phyloP scores from a whole-genome alignment of 2,329 filamentous ascomycete genomes.

The Exserohilum rostratum region DNA sequence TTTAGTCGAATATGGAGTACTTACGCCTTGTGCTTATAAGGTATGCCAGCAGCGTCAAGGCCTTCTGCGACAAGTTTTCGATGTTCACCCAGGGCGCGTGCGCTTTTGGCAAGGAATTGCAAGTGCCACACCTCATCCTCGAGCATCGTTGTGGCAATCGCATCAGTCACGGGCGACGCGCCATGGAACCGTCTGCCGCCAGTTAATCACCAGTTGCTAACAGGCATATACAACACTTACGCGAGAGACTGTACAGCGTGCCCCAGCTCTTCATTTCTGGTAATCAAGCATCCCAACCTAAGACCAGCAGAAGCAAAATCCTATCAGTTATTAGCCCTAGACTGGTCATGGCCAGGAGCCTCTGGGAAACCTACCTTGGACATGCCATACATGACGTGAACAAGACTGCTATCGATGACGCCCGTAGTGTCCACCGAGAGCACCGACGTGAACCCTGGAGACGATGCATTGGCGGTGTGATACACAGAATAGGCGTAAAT shows the following conservation, averaged over 20 bases:
- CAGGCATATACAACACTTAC: not conserved
- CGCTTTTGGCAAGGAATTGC: slow-evolving; percentile 1
- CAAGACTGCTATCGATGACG: slow-evolving; percentile 56
- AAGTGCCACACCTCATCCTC: slow-evolving; percentile 24
- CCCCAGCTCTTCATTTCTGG: slow-evolving; percentile 22
- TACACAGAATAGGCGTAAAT: slow-evolving; percentile 63
- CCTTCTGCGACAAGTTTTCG: not conserved
- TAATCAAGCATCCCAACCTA: slow-evolving; percentile 26
- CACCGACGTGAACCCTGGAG: slow-evolving; percentile 32
- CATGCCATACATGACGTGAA: slow-evolving; percentile 60
- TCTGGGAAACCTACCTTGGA: slow-evolving; percentile 24
- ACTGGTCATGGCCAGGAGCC: not conserved
- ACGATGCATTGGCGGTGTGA: not conserved
- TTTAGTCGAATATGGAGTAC: not conserved
- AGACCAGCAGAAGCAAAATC: slow-evolving; percentile 62
- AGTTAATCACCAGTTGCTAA: not conserved
- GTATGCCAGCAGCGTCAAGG: slow-evolving; percentile 4
- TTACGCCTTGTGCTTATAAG: slow-evolving; percentile 5
- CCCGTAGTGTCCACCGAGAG: slow-evolving; percentile 32
- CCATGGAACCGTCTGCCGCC: slow-evolving; percentile 38
- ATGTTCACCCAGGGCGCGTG: not conserved
- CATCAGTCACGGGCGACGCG: slow-evolving; percentile 21
- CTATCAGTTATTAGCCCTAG: slow-evolving; percentile 15
- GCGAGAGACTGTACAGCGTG: slow-evolving; percentile 38
- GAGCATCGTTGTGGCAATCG: slow-evolving; percentile 26